Evolutionary conservation across 2,329 filamentous ascomycete genomes (phyloP), one percentile per base, ranked within the genome.

Genomic region (Claviceps maximensis): DNA sequence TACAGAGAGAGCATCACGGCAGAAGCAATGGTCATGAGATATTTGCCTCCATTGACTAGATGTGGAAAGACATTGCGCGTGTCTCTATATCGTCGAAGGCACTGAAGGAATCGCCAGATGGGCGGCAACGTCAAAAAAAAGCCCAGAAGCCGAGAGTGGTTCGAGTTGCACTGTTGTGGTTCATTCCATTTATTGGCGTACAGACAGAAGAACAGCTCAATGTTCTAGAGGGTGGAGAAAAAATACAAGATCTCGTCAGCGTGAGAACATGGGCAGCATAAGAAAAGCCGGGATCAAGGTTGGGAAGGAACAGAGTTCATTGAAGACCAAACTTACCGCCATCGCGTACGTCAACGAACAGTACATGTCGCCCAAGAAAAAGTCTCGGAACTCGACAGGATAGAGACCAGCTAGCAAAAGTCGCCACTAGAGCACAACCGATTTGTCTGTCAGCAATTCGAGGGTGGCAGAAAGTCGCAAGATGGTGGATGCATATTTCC

Each of bases 291-390:
- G n/a, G 15, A n/a, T 38, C 3, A 17, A 10, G 13, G 31, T 33
- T 33, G 31, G 10, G 7, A 10, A 12, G 31, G 13, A 33, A 29
- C 29, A 33, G 13, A 12, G 3, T 12, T 4, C 3, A 6, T 42
- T 17, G 40, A n/a, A 33, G 27, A 21, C 17, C 10, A 21, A 12
- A 79, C 86, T 72, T 75, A 91, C 87, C 56, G 87, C 85, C 69
- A 88, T 87, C 17, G 85, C 79, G 67, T 98, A 98, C 6, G 90
- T 95, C 53, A 95, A 75, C 2, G 93, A 97, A 69, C 91, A 97
- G 68, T 95, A 95, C 76, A 97, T 96, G 65, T 98, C 93, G 51
- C 93, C 93, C 0, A 97, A 77, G 68, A 96, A 97, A 71, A 98
- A 97, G 68, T 98, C 93, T 54, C 90, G 82, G 66, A 97, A 98